Evolutionary conservation across 1,284 basidiomycete species (phyloP).

Genomic region (Cryptococcus floricola): DNA sequence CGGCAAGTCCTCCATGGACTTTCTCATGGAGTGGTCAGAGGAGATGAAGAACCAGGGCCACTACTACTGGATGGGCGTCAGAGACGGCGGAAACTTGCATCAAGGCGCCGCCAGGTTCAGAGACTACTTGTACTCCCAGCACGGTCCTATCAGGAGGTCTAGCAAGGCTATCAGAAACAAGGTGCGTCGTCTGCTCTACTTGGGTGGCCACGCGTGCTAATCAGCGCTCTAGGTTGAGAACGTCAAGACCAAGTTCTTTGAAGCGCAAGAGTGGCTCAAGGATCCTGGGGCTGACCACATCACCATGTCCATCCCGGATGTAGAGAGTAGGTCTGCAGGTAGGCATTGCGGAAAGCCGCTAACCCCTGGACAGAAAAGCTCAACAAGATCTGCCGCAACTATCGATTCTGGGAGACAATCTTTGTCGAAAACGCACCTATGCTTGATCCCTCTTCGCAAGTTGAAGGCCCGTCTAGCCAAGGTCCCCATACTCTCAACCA

Average conservation of each 20-base stretch:
- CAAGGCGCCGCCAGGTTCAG: conserved; percentile 1
- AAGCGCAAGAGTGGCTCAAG: conserved; percentile 3
- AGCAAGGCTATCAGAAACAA: conserved; percentile 1
- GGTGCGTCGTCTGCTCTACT: background rate
- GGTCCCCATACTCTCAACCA: background rate
- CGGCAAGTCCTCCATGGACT: conserved; percentile 1
- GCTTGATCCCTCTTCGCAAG: background rate
- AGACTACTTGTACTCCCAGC: conserved; percentile 2
- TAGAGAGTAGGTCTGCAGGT: background rate
- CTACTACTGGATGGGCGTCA: conserved; percentile 4
- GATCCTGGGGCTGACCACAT: background rate
- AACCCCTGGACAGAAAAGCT: background rate
- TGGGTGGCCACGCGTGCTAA: background rate
- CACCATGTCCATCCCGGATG: background rate
- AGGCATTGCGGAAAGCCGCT: background rate
- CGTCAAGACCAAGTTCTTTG: conserved; percentile 2
- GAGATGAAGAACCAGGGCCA: conserved; percentile 3
- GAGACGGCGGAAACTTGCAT: conserved; percentile 3
- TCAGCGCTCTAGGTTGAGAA: background rate
- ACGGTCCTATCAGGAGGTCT: conserved; percentile 2
- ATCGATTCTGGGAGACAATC: conserved; percentile 4
- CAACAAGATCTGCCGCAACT: conserved; percentile 3
- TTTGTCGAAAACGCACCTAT: background rate
- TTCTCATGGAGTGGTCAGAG: conserved; percentile 2
- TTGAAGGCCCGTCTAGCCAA: background rate